Evolutionary conservation across 345 rosid species (phyloP).

Genomic region (Eucalyptus viminalis): DNA sequence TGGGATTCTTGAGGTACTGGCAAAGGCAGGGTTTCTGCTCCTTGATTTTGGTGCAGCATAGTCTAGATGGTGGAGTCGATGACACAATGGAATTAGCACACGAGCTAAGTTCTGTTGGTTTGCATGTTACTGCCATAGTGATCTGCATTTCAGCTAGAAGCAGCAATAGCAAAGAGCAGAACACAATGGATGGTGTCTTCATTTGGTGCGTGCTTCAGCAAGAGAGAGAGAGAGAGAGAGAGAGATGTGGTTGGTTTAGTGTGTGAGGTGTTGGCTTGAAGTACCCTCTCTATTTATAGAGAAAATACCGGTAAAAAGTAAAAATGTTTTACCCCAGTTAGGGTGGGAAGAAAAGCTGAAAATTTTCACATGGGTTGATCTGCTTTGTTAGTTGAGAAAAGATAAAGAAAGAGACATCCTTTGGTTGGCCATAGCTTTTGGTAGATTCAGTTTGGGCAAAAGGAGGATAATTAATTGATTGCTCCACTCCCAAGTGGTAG

Average conservation of each 20-base stretch:
- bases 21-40: conserved; percentile 94
- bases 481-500: not conserved
- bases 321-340: not conserved
- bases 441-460: not conserved
- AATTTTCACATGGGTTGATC: not conserved
- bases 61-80: conserved; percentile 51
- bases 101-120: conserved; percentile 70
- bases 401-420: not conserved
- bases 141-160: conserved; percentile 26
- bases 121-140: conserved; percentile 66
- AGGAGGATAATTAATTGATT: not conserved
- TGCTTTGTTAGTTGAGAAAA: not conserved
- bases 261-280: not conserved
- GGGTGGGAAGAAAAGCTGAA: not conserved
- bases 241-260: not conserved
- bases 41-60: conserved; percentile 74
- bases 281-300: conserved; percentile 37
- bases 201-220: not conserved
- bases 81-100: conserved; percentile 77
- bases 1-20: conserved; percentile 73
- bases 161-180: conserved; percentile 23
- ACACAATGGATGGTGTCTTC: conserved; percentile 30
- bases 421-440: not conserved
- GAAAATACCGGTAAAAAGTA: not conserved
- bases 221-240: not conserved